Evolutionary conservation across 1,284 basidiomycete genomes (phyloP).

Genomic region (Tylopilus orsonianus): DNA sequence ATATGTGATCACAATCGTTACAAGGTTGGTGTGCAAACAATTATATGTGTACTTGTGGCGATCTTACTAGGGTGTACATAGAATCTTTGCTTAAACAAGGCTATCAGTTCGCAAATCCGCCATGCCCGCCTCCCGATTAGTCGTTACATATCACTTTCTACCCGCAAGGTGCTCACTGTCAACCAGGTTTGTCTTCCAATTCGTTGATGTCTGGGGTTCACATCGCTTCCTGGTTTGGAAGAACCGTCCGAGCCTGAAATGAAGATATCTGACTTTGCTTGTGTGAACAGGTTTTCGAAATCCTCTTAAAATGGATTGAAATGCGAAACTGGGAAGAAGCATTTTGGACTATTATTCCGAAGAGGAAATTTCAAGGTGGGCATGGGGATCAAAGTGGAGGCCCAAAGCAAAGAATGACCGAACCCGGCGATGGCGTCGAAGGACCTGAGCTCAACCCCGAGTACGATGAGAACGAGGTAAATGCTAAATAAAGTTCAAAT

Average conservation of each 20-base stretch:
- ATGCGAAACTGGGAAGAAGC: slow-evolving; percentile 81
- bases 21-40: slow-evolving; percentile 53
- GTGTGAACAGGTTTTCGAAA: slow-evolving; percentile 70
- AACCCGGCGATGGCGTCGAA: neutral
- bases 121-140: slow-evolving; percentile 94
- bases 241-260: neutral
- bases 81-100: slow-evolving; percentile 91
- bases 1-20: slow-evolving; percentile 96
- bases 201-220: neutral
- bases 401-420: neutral
- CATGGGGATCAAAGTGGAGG: slow-evolving; percentile 1
- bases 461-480: neutral
- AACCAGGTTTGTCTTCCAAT: slow-evolving; percentile 62
- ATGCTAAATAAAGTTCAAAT: neutral
- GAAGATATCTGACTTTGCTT: slow-evolving; percentile 13
- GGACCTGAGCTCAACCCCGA: neutral
- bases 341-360: slow-evolving; percentile 84
- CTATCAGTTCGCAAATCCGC: slow-evolving; percentile 69
- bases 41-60: neutral
- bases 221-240: neutral
- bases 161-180: slow-evolving; percentile 95
- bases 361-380: slow-evolving; percentile 69
- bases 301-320: slow-evolving; percentile 88
- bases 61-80: slow-evolving; percentile 32
- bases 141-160: slow-evolving; percentile 79